Evolutionary conservation across 2,329 filamentous ascomycete species (phyloP), one percentile per base, ranked within the genome.

Genomic region (Colletotrichum godetiae): DNA sequence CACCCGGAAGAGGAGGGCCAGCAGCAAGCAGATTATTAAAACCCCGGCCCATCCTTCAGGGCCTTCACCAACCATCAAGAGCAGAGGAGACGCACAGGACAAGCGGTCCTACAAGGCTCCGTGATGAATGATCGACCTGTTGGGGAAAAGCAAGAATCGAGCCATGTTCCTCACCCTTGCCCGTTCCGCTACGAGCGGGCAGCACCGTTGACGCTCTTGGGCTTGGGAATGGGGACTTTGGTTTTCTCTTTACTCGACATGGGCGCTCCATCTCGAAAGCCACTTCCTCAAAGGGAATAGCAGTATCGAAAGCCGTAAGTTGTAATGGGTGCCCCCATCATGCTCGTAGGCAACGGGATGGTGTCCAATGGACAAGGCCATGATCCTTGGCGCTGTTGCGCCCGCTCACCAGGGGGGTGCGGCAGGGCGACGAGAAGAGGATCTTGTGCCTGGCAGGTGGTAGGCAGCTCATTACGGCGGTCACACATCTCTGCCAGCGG

Each of bases 21-120:
- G 24, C 52, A 27, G 52, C 22, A 55, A n/a, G 52, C n/a, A 24
- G 22, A 55, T 24, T 15, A 19, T n/a, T 19, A 3, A n/a, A n/a
- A 7, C 19, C 27, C 55, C 7, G 13, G 6, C 2, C 15, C 13
- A 33, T 31, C 5, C 11, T 57, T 5, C 8, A 33, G 1, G 6
- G 3, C 11, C 11, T 57, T 5, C 15, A 33, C 29, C 29, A 33
- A 33, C 5, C 24, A 11, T 33, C 52, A 6, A 81, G 35, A 63
- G 76, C 70, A 1, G 65, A 27, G 12, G 7, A 49, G 42, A 49
- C 42, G 15, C 42, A 49, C 19, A 49, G 6, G 42, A 10, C 42
- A 49, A 49, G 42, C 19, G 19, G 19, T n/a, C 42, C 42, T 49
- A 19, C 42, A 49, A n/a, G 7, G 42, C 42, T 46, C 42, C 42